Evolutionary conservation across 805 yeast genomes (phyloP).

Genomic region (Candida xiaguanensis): DNA sequence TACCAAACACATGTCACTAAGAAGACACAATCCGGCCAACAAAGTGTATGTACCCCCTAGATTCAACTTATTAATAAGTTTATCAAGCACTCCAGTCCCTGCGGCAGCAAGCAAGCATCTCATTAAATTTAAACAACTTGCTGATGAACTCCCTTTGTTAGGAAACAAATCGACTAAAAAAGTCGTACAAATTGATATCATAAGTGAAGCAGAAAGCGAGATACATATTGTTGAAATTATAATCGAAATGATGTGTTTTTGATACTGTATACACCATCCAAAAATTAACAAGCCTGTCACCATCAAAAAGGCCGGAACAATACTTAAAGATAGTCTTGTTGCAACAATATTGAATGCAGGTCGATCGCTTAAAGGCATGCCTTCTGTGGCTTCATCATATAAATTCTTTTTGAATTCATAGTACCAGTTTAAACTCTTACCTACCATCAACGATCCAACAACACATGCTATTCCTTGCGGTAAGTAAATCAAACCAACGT

Average conservation of each 20-base stretch:
- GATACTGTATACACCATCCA: slow-evolving; percentile 69
- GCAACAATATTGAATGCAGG: slow-evolving; percentile 52
- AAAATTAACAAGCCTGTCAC: slow-evolving; percentile 30
- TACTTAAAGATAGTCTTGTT: slow-evolving; percentile 47
- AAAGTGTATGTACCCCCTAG: slow-evolving; percentile 78
- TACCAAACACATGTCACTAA: slow-evolving; percentile 8
- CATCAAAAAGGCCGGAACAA: slow-evolving; percentile 36
- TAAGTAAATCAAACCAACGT: slow-evolving; percentile 68
- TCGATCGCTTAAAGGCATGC: slow-evolving; percentile 15
- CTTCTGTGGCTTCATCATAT: slow-evolving; percentile 16
- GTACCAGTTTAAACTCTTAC: slow-evolving; percentile 51
- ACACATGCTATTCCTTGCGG: slow-evolving; percentile 72
- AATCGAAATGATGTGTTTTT: slow-evolving; percentile 49
- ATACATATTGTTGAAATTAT: slow-evolving; percentile 55
- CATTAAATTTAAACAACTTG: slow-evolving; percentile 66
- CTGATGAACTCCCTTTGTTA: slow-evolving; percentile 63
- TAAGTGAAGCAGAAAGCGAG: slow-evolving; percentile 56
- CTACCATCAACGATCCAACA: slow-evolving; percentile 56
- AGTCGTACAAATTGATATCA: slow-evolving; percentile 57
- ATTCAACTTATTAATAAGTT: slow-evolving; percentile 55
- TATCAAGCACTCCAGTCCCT: slow-evolving; percentile 61
- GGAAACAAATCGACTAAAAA: slow-evolving; percentile 78
- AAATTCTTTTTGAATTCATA: slow-evolving; percentile 33
- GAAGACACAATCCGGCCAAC: slow-evolving; percentile 46
- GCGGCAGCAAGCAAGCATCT: slow-evolving; percentile 74